These are phyloP conservation scores for Fistulinella cinereoalba DNA, from an alignment of 1,284 basidiomycete species.

Conservation along the genomic window DNA sequence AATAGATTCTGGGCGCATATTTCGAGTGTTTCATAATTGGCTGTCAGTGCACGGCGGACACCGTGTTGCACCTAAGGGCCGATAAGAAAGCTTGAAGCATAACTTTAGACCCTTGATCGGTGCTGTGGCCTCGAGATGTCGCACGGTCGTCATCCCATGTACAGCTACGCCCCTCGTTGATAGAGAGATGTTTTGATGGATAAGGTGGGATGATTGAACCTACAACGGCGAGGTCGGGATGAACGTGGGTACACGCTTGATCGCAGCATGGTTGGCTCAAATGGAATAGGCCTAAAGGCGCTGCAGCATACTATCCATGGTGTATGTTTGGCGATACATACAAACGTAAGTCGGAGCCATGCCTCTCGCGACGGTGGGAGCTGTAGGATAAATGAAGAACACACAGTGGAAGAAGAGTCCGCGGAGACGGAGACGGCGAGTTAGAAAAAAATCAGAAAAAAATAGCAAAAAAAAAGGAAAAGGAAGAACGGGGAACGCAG, in stretches of 20 bases:
- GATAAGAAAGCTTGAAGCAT: not conserved
- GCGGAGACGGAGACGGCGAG: conserved; percentile 4
- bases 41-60: not conserved
- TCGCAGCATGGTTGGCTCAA: not conserved
- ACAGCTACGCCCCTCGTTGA: conserved; percentile 1
- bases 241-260: conserved; percentile 4
- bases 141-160: conserved; percentile 1
- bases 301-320: not conserved
- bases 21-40: not conserved
- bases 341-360: conserved; percentile 14
- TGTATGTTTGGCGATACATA: not conserved
- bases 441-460: not conserved
- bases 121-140: not conserved
- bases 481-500: not conserved
- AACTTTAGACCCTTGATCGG: not conserved
- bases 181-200: not conserved
- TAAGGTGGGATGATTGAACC: too few species aligned
- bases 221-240: not conserved
- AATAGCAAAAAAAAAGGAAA: not conserved
- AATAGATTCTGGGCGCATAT: conserved; percentile 17
- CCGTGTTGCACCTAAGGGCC: too few species aligned
- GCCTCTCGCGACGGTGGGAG: conserved; percentile 9
- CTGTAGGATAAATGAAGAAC: conserved; percentile 3
- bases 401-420: conserved; percentile 3
- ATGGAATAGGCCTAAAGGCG: not conserved